Base-by-base conservation (phyloP, 2,329 filamentous ascomycete species). In the Exserohilum rostratum region DNA sequence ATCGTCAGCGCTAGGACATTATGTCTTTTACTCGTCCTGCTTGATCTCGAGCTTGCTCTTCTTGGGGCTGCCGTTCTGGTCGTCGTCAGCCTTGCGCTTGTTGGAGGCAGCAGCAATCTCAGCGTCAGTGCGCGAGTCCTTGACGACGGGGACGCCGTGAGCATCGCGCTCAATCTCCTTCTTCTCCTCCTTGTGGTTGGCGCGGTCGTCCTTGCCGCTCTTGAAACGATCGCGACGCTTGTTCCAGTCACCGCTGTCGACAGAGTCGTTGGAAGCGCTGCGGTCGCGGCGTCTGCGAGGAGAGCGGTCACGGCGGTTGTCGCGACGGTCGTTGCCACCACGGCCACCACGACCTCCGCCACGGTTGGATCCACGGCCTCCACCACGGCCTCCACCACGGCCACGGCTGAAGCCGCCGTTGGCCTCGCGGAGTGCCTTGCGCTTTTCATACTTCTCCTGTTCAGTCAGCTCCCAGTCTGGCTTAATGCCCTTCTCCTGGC, bases 401-500 rank as follows among this genome's bases (percentile, higher is more conserved):
- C 65, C 64, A 22, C 68, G 60, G 49, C 69, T 72, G 59, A 39
- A 65, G 31, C 69, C 68, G 22, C 60, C 77, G 75, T 49, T 61
- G 37, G 61, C 37, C 22, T 64, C 59, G 37, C 54, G 58, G 29
- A 22, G 46, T 46, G 50, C 51, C 42, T 57, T 54, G 31, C 53
- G 55, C 47, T 49, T 30, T 37, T 62, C 50, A 20, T 46, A 50
- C 51, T 56, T 54, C 25, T 64, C 61, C 9, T 46, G n/a, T 34
- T 67, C 70, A 10, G 71, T 67, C 66, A 73, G 66, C 60, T 79
- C 70, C 55, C 70, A 76, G 48, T 76, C 75, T 6, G 77, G 74
- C 45, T 72, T 70, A 62, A 80, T 78, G 48, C 74, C 77, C 66
- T 80, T 80, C 52, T 76, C 76, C 53, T 78, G 61, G 58, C 74